These are phyloP conservation scores for Exidia glandulosa DNA, from an alignment of 768 basidiomycete genomes.

Conservation along the genomic window DNA sequence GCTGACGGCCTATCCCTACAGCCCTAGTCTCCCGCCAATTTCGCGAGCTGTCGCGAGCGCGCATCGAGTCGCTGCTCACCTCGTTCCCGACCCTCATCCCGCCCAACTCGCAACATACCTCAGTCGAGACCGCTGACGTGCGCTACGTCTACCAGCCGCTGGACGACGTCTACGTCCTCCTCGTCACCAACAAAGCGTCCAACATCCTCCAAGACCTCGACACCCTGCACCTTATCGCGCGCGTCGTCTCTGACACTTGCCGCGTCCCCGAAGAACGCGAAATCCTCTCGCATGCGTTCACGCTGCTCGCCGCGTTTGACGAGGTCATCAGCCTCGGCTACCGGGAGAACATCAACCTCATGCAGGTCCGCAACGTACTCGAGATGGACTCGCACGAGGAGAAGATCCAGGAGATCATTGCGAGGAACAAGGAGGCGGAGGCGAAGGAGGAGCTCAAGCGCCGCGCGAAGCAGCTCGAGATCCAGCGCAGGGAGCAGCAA, in stretches of 20 bases:
- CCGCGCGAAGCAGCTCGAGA: conserved; percentile 93
- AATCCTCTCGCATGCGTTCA: conserved; percentile 83
- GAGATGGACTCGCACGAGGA: conserved; percentile 91
- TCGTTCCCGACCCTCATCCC: conserved; percentile 98
- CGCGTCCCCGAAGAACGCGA: conserved; percentile 80
- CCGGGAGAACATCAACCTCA: conserved; percentile 64
- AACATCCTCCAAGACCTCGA: conserved; percentile 98
- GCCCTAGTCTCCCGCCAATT: conserved; percentile 96
- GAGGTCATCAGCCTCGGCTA: conserved; percentile 90
- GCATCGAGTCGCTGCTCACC: conserved; percentile 91
- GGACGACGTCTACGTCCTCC: conserved; percentile 91
- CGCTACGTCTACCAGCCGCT: conserved; percentile 95
- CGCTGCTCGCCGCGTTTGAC: conserved; percentile 90
- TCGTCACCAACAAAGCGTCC: conserved; percentile 98
- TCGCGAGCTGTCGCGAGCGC: conserved; percentile 79
- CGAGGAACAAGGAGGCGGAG: conserved; percentile 97
- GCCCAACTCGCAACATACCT: conserved; percentile 87
- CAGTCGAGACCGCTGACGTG: conserved; percentile 91
- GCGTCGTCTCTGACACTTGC: conserved; percentile 88
- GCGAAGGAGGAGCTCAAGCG: conserved; percentile 98
- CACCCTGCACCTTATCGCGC: conserved; percentile 86
- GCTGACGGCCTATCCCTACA: conserved; percentile 22
- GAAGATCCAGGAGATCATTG: conserved; percentile 97
- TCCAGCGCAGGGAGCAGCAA: conserved; percentile 93
- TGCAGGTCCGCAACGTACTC: conserved; percentile 65